Evolutionary conservation across 1,284 basidiomycete species (phyloP), one percentile per base, ranked within the genome.

Genomic region (Microbotryomycetes sp.): DNA sequence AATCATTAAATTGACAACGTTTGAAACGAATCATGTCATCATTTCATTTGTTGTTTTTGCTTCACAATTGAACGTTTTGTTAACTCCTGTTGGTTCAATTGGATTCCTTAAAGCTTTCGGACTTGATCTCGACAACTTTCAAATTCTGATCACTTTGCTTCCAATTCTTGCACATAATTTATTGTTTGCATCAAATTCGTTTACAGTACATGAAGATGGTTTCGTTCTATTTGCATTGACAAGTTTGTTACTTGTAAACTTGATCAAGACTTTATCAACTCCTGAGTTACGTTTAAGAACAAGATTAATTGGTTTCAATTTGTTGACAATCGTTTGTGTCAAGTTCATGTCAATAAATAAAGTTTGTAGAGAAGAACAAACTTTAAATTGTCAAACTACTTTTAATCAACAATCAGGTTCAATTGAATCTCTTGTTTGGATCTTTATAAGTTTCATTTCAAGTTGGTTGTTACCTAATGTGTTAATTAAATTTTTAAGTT

Each of bases 281-380:
- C 86, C 88, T 0, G 85, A 83, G 4, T 68, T 81, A 0, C 81
- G 83, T 22, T 80, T 93, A 56, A 84, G 88, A n/a, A 78, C 80
- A 58, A 86, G 89, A 45, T 86, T 94, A 57, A 77, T 92, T 9
- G 80, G 82, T 0, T 87, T 89, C 71, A 83, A 85, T 9, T 70
- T 81, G 3, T 72, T 87, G 3, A 86, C 87, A 64, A 83, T 86
- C 0, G 70, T 83, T n/a, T 84, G 86, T 63, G 81, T 87, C 5
- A 83, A 93, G 12, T 72, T 89, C 15, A 86, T 91, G 73, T 81
- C 84, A 0, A 74, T 82, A 58, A 87, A 86, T 72, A 89, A 91
- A 0, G 84, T 93, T 0, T 98, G 94, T 73, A 80, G 96, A 57
- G 96, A 98, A 74, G 96, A 98, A 74, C 94, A 97, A 75, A 86